phyloP scores from a whole-genome alignment of 106 monocot genomes.

The Platanthera guangdongensis region DNA sequence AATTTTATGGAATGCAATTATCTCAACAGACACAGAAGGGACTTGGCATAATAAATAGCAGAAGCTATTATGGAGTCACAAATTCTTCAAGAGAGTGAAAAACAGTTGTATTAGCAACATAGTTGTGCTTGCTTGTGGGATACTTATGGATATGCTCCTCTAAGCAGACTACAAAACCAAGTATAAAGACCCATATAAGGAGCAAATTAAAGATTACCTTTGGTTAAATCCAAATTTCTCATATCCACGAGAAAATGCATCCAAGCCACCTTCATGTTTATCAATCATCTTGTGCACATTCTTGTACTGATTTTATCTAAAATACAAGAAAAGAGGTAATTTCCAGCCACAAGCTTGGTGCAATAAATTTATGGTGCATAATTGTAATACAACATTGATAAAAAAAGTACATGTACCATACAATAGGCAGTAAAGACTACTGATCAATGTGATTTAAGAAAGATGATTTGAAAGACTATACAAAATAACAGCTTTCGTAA shows the following conservation, averaged over 20 bases:
- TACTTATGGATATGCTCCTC: not conserved
- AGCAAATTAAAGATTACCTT: conserved; percentile 28
- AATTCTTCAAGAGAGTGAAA: not conserved
- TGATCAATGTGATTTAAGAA: not conserved
- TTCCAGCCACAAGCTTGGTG: not conserved
- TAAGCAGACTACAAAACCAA: not conserved
- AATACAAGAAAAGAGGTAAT: conserved; percentile 3
- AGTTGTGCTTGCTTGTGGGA: too few relatives aligned
- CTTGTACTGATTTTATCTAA: conserved; percentile 75
- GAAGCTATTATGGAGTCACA: not conserved
- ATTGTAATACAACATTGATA: not conserved
- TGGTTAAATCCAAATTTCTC: conserved; percentile 85
- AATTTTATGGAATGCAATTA: not conserved
- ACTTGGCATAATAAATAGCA: not conserved
- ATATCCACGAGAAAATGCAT: conserved; percentile 93
- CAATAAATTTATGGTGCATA: not conserved
- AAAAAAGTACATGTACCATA: not conserved
- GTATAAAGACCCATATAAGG: not conserved
- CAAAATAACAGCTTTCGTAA: not conserved
- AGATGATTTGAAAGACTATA: not conserved
- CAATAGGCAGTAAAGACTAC: not conserved
- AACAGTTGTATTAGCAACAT: too few relatives aligned
- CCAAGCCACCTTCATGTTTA: conserved; percentile 81
- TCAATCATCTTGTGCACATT: conserved; percentile 71
- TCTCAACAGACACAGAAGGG: not conserved